These are phyloP conservation scores for Magnusiomyces clavatus DNA, from an alignment of 1,139 yeast species.

Conservation along the genomic window DNA sequence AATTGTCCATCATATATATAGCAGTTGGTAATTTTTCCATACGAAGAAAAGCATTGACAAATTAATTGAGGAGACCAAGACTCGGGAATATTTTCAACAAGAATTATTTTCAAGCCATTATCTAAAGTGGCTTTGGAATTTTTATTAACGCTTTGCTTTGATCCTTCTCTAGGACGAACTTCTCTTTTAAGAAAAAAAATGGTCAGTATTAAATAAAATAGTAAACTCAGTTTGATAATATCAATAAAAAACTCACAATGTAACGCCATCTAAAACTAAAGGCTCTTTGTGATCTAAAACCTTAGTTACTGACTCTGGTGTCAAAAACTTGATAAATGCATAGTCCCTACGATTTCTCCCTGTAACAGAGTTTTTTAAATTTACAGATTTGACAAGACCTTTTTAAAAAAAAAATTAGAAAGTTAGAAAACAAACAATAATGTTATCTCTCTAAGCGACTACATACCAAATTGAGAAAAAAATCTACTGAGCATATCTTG, in stretches of 20 bases:
- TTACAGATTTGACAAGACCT: conserved; percentile 5
- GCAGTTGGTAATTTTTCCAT: conserved; percentile 14
- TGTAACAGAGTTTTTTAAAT: conserved; percentile 4
- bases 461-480: conserved; percentile 11
- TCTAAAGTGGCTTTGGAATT: not conserved
- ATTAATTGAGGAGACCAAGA: conserved; percentile 17
- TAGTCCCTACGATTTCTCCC: conserved; percentile 6
- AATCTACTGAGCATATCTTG: conserved; percentile 8
- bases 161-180: not conserved
- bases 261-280: conserved; percentile 2
- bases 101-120: conserved; percentile 3
- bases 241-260: not conserved
- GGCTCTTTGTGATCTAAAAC: conserved; percentile 2
- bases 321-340: conserved; percentile 14
- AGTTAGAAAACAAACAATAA: too few relatives aligned
- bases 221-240: not conserved
- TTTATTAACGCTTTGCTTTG: not conserved
- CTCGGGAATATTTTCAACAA: conserved; percentile 16
- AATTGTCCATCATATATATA: conserved; percentile 18
- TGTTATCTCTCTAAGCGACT: too few relatives aligned
- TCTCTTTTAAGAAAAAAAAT: not conserved
- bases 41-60: conserved; percentile 15
- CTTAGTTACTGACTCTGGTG: conserved; percentile 9
- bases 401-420: not conserved
- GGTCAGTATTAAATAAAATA: not conserved